Percentiles rank a stretch among this genome's conserved stretches.
These are phyloP conservation scores for Alternaria dauci DNA, from an alignment of 2,329 filamentous ascomycete species.

Conservation along the genomic window DNA sequence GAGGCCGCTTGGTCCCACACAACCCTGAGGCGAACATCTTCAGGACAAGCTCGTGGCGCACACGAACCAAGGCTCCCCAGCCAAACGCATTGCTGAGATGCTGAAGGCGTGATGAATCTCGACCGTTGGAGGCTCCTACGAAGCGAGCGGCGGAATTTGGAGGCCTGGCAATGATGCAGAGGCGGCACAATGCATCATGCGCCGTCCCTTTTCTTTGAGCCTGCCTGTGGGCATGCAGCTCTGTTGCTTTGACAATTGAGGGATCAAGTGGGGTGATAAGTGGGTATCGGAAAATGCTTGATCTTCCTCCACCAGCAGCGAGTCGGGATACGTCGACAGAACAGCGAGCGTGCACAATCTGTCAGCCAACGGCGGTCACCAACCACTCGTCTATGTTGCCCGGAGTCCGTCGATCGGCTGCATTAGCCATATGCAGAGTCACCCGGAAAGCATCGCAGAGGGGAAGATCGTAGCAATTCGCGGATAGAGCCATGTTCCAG, in stretches of 20 bases:
- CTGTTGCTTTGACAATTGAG: conserved; percentile 19
- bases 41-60: conserved; percentile 11
- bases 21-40: conserved; percentile 14
- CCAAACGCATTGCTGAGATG: not conserved
- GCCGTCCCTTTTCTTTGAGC: conserved; percentile 13
- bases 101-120: not conserved
- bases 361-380: conserved; percentile 29
- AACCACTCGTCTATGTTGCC: conserved; percentile 17
- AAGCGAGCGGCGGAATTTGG: conserved; percentile 10
- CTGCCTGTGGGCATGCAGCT: not conserved
- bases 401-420: conserved; percentile 40
- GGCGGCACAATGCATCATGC: conserved; percentile 11
- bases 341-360: conserved; percentile 28
- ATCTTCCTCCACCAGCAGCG: conserved; percentile 9
- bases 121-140: not conserved
- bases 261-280: conserved; percentile 9
- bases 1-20: conserved; percentile 13
- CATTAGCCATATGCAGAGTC: conserved; percentile 38
- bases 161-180: conserved; percentile 7
- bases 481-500: conserved; percentile 27
- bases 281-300: conserved; percentile 19
- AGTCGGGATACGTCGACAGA: conserved; percentile 8
- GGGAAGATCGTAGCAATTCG: conserved; percentile 17
- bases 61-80: conserved; percentile 1
- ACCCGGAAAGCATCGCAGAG: conserved; percentile 32